These are phyloP conservation scores for Paracorniculantispora psalliotae DNA, from an alignment of 2,329 filamentous ascomycete genomes.

Conservation along the genomic window DNA sequence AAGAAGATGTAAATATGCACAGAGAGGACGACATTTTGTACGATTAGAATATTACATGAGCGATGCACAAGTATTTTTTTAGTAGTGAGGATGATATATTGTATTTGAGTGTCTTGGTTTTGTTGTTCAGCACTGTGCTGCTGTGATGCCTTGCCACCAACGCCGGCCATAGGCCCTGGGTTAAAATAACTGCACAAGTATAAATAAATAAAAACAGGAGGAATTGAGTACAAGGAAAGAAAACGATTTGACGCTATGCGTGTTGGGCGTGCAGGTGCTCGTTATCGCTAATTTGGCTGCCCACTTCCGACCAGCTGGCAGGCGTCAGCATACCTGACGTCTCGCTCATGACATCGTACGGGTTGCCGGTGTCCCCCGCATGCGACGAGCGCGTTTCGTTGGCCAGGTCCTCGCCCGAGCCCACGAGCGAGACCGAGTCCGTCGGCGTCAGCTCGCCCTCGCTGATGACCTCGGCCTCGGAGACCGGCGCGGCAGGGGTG, in stretches of 20 bases:
- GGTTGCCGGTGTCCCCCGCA: conserved; percentile 32
- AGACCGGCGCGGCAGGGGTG: conserved; percentile 43
- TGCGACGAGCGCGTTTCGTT: conserved; percentile 36
- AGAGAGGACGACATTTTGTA: neutral
- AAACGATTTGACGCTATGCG: neutral
- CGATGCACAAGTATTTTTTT: neutral
- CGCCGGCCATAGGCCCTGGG: conserved; percentile 6
- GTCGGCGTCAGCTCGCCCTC: conserved; percentile 54
- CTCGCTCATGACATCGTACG: conserved; percentile 55
- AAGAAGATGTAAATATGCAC: neutral
- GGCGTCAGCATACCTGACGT: conserved; percentile 56
- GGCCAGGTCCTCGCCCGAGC: conserved; percentile 44
- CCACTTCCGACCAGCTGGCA: conserved; percentile 60
- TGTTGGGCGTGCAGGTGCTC: conserved; percentile 26
- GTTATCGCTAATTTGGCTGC: conserved; percentile 56
- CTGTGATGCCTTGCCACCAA: neutral
- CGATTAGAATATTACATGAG: neutral
- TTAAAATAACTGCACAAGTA: too few relatives aligned
- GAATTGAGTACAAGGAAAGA: neutral
- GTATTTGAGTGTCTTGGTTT: neutral
- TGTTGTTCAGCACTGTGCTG: neutral
- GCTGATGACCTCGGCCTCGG: conserved; percentile 48
- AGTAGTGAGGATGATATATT: neutral
- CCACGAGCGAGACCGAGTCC: conserved; percentile 51
- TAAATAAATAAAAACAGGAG: too few relatives aligned